Conservation (phyloP, 1,284 basidiomycete genomes). For the Tylopilus sp. region DNA sequence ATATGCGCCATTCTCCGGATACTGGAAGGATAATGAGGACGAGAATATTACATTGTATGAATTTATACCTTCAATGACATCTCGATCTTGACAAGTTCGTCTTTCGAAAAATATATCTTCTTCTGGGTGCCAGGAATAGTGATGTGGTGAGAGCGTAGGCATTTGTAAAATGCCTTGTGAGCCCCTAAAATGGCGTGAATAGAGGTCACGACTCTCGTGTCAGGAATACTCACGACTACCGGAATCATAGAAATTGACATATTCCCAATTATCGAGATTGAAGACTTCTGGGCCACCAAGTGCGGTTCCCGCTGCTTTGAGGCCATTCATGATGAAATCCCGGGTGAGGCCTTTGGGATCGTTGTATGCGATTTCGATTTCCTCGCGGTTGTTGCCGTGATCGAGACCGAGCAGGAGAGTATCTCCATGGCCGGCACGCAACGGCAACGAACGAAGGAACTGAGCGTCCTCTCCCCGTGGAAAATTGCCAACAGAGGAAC, state of each 20-base stretch:
- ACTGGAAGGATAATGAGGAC: slow-evolving; percentile 45
- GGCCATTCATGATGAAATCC: slow-evolving; percentile 89
- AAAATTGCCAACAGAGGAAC: slow-evolving; percentile 94
- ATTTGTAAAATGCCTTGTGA: slow-evolving; percentile 86
- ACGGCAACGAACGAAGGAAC: slow-evolving; percentile 78
- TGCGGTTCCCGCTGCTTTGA: slow-evolving; percentile 58
- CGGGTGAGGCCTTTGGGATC: slow-evolving; percentile 76
- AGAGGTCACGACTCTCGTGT: not conserved
- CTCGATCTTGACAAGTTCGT: slow-evolving; percentile 86
- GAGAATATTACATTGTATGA: not conserved
- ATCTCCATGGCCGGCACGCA: slow-evolving; percentile 69
- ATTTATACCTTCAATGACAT: slow-evolving; percentile 76
- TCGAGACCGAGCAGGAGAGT: slow-evolving; percentile 83
- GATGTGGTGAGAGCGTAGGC: slow-evolving; percentile 61
- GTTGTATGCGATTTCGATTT: slow-evolving; percentile 82
- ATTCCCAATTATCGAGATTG: slow-evolving; percentile 74
- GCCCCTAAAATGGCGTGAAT: slow-evolving; percentile 50
- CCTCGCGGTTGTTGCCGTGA: slow-evolving; percentile 64
- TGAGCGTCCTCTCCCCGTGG: slow-evolving; percentile 64
- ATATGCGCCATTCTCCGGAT: slow-evolving; percentile 72
- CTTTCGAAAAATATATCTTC: slow-evolving; percentile 52
- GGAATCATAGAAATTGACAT: slow-evolving; percentile 77
- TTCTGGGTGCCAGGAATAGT: slow-evolving; percentile 47
- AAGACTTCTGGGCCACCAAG: slow-evolving; percentile 65
- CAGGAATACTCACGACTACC: slow-evolving; percentile 49